Evolutionary conservation across 164 flowering plant species (phyloP).

Genomic region (Stephania cephalantha): DNA sequence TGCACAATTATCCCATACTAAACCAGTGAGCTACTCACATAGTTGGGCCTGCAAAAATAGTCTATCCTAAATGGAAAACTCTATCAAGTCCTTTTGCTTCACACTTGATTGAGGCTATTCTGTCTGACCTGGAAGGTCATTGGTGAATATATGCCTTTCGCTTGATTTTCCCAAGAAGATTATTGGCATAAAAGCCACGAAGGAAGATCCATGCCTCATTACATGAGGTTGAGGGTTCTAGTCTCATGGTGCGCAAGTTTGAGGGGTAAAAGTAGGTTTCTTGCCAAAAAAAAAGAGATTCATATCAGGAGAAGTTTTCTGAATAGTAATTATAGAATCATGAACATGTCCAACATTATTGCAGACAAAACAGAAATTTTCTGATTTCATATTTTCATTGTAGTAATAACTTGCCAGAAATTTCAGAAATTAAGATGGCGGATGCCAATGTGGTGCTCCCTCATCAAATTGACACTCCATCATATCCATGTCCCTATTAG

Average conservation of each 20-base stretch:
- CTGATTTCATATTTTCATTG: background rate
- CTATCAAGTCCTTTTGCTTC: background rate
- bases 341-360: background rate
- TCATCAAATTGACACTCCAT: background rate
- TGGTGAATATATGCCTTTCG: background rate
- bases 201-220: background rate
- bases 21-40: too few species aligned
- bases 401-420: background rate
- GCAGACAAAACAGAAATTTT: background rate
- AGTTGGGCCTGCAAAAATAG: background rate
- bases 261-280: too few species aligned
- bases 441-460: background rate
- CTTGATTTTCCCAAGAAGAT: too few species aligned
- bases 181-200: background rate
- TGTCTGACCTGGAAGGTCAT: background rate
- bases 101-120: background rate
- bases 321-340: background rate
- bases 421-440: background rate
- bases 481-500: background rate
- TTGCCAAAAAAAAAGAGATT: too few species aligned
- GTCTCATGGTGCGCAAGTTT: too few species aligned
- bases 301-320: background rate
- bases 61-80: background rate
- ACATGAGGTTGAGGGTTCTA: too few species aligned
- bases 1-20: too few species aligned